phyloP scores from a whole-genome alignment of 495 filamentous ascomycete species.

The Penicillium atrosanguineum region DNA sequence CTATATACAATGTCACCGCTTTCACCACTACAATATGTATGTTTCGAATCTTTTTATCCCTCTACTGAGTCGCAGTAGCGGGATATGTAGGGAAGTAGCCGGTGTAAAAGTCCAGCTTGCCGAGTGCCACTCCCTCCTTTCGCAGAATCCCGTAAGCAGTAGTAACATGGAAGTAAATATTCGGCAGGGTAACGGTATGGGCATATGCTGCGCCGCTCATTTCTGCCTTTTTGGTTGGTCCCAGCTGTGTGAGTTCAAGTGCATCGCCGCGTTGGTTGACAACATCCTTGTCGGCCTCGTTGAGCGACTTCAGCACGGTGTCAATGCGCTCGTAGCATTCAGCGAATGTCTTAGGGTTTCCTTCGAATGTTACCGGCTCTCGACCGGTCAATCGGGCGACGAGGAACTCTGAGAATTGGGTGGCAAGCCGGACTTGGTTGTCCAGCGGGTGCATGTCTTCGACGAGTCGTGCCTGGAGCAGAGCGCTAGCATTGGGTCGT shows the following conservation, averaged over 20 bases:
- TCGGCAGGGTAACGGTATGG: constrained; percentile 43
- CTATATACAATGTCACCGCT: no score
- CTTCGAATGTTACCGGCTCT: constrained; percentile 28
- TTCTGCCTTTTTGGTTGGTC: background rate
- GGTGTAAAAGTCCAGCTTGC: constrained; percentile 42
- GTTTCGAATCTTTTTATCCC: background rate
- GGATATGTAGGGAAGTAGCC: constrained; percentile 35
- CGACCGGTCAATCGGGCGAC: constrained; percentile 32
- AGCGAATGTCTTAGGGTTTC: constrained; percentile 36
- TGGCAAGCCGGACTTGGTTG: constrained; percentile 44
- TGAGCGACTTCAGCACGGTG: constrained; percentile 37
- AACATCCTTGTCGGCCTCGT: constrained; percentile 34
- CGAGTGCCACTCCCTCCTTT: constrained; percentile 53
- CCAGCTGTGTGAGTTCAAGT: constrained; percentile 12
- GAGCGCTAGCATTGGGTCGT: constrained; percentile 19
- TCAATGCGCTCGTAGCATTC: constrained; percentile 41
- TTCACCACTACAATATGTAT: no score
- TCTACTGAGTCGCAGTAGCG: background rate
- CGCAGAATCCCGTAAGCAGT: constrained; percentile 58
- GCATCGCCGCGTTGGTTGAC: constrained; percentile 27
- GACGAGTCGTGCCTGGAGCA: constrained; percentile 26
- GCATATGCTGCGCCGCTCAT: constrained; percentile 33
- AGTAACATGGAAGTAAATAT: constrained; percentile 58
- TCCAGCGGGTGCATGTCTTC: constrained; percentile 49
- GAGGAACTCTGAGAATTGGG: constrained; percentile 30